A percentile compares a stretch with the other conserved stretches of the same genome.
Conservation (phyloP, 192 early-diverging fungal species). For the Podila clonocystis region DNA sequence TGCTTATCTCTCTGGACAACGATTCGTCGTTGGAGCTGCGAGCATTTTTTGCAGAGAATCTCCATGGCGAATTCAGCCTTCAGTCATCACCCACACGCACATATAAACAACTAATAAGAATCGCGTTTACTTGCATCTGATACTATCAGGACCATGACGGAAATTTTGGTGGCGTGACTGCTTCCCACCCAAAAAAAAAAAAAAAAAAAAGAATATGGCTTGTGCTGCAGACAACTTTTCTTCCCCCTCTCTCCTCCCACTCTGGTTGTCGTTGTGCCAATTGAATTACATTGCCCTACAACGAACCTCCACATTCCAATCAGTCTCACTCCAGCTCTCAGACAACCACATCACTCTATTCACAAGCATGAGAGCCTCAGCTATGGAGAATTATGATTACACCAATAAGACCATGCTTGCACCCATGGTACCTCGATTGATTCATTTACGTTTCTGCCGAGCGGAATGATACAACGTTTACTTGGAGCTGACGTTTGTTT, state of each 20-base stretch:
- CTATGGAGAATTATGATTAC: constrained; percentile 51
- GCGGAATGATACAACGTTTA: neutral
- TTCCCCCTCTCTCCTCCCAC: neutral
- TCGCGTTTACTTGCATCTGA: no score
- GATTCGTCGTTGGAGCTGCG: no score
- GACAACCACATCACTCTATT: neutral
- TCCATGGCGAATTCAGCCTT: no score
- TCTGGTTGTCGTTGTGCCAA: neutral
- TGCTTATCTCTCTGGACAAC: no score
- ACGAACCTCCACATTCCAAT: neutral
- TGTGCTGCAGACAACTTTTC: neutral
- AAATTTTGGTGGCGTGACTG: neutral
- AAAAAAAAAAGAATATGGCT: neutral
- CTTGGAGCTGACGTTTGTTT: neutral
- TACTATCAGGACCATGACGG: no score
- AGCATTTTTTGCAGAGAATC: no score
- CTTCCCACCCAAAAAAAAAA: neutral
- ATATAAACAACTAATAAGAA: no score
- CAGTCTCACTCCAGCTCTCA: neutral
- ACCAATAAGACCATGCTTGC: constrained; percentile 82
- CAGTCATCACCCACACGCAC: no score
- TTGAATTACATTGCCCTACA: neutral
- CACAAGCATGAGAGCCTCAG: constrained; percentile 2
- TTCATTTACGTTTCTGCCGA: neutral
- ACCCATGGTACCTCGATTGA: constrained; percentile 83